Base-by-base conservation (phyloP, 164 flowering plant species). In the Akebia trifoliata region DNA sequence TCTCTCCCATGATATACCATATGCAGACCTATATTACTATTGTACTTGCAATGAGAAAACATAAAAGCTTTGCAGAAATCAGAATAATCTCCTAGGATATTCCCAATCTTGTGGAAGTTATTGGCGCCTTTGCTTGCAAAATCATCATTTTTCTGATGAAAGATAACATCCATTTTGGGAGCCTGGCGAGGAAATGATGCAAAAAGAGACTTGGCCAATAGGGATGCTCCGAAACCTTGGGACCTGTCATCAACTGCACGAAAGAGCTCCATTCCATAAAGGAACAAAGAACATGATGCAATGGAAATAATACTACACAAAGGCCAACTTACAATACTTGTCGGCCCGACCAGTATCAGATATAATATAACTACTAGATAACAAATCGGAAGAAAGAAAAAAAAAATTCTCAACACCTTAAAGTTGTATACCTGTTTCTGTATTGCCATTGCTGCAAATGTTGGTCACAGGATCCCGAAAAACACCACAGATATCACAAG, bases 401-500 rank as follows among this genome's bases (percentile, higher is more conserved):
- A 34, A 35, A 45, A 37, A 38, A 22, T 28, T n/a, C 4, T n/a
- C 8, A 30, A 62, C 22, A 26, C 24, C 47, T 17, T 31, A 26
- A 36, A 55, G 14, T 32, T 36, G 17, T 58, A 14, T 64, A 92
- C 95, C 93, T 74, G 83, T 47, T 59, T 62, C 59, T 49, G 62
- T 69, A 38, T 65, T 62, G 21, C 47, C 67, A 45, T 57, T 69
- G 55, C 32, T 65, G 67, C 38, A 15, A 52, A 28, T 38, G 21
- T 63, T 72, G 35, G 66, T 74, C 54, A 76, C 37, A 39, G 95
- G 81, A 39, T 72, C 55, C 17, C 96, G 83, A 45, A 93, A 51
- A 69, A 83, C 90, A 51, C 94, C 99, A 65, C 99, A 93, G 54
- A 93, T 90, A 46, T 93, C 99, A 77, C 99, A 93, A 14, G 67